These are phyloP conservation scores for Paecilomyces dactylethromorphus DNA, from an alignment of 2,329 filamentous ascomycete species.

Conservation along the genomic window DNA sequence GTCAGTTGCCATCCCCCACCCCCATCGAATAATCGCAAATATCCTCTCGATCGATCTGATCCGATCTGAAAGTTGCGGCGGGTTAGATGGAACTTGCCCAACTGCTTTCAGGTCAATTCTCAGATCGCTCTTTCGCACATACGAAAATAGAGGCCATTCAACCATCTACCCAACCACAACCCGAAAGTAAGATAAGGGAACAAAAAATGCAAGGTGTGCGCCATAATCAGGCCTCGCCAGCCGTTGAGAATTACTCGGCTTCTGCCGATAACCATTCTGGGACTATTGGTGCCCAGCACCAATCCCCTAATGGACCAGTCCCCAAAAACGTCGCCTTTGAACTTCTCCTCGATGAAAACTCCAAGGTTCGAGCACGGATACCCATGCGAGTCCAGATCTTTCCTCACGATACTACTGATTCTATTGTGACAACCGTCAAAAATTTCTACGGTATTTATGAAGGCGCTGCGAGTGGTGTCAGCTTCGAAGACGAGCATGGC, in stretches of 20 bases:
- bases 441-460: slow-evolving; percentile 98
- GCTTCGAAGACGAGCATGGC: slow-evolving; percentile 85
- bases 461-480: slow-evolving; percentile 71
- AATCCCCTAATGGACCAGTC: slow-evolving; percentile 30
- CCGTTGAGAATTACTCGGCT: slow-evolving; percentile 16
- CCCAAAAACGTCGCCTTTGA: slow-evolving; percentile 61
- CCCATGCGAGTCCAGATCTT: slow-evolving; percentile 76
- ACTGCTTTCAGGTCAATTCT: slow-evolving; percentile 8
- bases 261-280: slow-evolving; percentile 24
- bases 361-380: slow-evolving; percentile 53
- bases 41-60: slow-evolving; percentile 22
- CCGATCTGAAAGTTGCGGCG: slow-evolving; percentile 26
- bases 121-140: slow-evolving; percentile 5
- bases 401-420: slow-evolving; percentile 92
- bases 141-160: slow-evolving; percentile 27
- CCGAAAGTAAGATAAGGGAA: slow-evolving; percentile 20
- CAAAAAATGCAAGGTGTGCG: slow-evolving; percentile 27
- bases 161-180: slow-evolving; percentile 24
- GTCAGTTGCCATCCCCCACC: slow-evolving; percentile 19
- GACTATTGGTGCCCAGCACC: slow-evolving; percentile 21
- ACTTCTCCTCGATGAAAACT: slow-evolving; percentile 52
- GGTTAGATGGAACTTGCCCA: slow-evolving; percentile 29
- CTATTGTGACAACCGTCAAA: slow-evolving; percentile 96
- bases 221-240: slow-evolving; percentile 12
- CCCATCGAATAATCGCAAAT: slow-evolving; percentile 22